Evolutionary conservation across 345 rosid genomes (phyloP), one percentile per base, ranked within the genome.

Genomic region (Linum trigynum): DNA sequence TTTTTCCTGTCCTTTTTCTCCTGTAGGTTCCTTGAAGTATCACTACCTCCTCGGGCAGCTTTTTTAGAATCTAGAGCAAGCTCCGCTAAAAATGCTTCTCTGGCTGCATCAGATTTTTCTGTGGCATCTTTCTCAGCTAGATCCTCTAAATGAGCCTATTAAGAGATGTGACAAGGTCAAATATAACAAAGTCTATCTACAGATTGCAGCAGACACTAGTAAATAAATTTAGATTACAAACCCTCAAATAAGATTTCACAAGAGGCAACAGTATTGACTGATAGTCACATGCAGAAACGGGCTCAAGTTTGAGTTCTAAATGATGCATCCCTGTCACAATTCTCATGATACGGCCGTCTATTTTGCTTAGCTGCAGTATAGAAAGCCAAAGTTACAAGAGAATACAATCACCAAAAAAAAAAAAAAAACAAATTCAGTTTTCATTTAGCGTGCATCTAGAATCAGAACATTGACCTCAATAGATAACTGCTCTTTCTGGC

Each of bases 21-120:
- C 69, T 78, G 86, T 12, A 78, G 16, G 77, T 83, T 85, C 77
- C 75, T 85, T 9, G 76, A 69, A 73, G 61, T 76, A 72, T 85
- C 87, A 65, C 66, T 82, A 72, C 88, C 84, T 73, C 90, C 86
- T 62, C 67, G 85, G 63, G 73, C 62, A 72, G 69, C 84, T 77
- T 86, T 88, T 76, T 84, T 82, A 69, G 96, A 83, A 80, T 94
- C 97, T 75, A 77, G 91, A 7, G 90, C 99, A 37, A 90, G 97
- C 82, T 94, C 99, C 2, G 85, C 92, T 66, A 94, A 83, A 72
- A 94, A 83, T 56, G 99, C 97, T 76, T 94, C 95, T 65, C 95
- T 79, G n/a, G 91, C 99, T 73, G 99, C 99, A 80, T 94, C 95
- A 75, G 99, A 85, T 82, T 85, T 90, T 83, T 90, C 95, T 42